Evolutionary conservation across 768 basidiomycete species (phyloP), one percentile per base, ranked within the genome.

Genomic region (Phylloporus rhodoxanthus): DNA sequence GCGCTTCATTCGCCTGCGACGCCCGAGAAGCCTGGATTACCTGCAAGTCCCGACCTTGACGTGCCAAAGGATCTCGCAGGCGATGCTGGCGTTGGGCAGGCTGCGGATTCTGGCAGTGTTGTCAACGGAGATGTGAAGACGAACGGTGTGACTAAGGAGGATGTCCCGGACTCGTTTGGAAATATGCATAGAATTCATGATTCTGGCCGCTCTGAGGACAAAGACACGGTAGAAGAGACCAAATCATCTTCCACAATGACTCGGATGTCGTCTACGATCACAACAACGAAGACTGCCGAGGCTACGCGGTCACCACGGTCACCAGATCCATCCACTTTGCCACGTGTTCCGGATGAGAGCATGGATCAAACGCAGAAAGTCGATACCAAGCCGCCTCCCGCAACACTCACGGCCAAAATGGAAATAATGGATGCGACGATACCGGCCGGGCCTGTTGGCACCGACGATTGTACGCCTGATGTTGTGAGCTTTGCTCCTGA

Each of bases 401-500:
- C 20, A 41, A 60, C 52, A 39, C 48, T 64, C 20, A 33, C 33
- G 4, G 52, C 64, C 39, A 66, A 66, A n/a, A 28, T 59, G 48
- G 66, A 67, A 43, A 41, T 60, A 13, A 42, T 63, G 43, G 65
- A 66, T 29, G 52, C 26, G 14, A 26, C 52, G 19, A 42, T 67
- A 26, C 59, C 53, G 7, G 62, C 40, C 42, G 66, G 50, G 14
- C 51, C 51, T 37, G 43, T 50, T 43, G 50, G 45, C 11, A 28
- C 43, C 4, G 55, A 68, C 46, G 62, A 57, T 25, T 44, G 42
- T 47, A 34, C 23, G 43, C 57, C 58, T 44, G 55, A 58, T 50
- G 54, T 50, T 55, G 59, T 58, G 58, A 59, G 54, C 59, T 52
- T 55, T 38, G 65, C 64, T 41, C 59, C 66, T 60, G 62, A 66